phyloP scores from a whole-genome alignment of 2,329 filamentous ascomycete genomes.

The Colletotrichum trifolii region DNA sequence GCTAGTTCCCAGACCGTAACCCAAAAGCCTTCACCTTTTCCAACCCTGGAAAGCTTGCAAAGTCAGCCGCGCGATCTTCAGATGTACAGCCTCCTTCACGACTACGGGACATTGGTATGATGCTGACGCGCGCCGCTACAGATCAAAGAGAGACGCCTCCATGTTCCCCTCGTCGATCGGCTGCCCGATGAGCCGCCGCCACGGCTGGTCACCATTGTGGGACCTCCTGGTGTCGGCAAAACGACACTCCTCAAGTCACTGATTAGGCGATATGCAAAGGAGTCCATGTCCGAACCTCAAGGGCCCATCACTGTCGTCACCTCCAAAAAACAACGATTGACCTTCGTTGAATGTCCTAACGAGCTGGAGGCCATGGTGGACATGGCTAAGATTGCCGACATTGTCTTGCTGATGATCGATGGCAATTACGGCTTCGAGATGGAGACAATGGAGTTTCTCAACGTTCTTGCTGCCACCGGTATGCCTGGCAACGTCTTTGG shows the following conservation, averaged over 20 bases:
- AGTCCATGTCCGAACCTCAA: constrained; percentile 88
- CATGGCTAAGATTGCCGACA: constrained; percentile 95
- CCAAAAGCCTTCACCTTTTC: constrained; percentile 91
- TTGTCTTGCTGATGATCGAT: constrained; percentile 97
- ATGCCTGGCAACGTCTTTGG: constrained; percentile 99
- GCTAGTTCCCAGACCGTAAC: constrained; percentile 70
- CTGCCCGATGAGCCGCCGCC: constrained; percentile 95
- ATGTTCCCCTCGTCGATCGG: constrained; percentile 96
- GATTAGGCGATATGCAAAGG: constrained; percentile 94
- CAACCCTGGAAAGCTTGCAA: constrained; percentile 82
- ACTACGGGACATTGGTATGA: not conserved
- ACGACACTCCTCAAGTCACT: constrained; percentile 95
- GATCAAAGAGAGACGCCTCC: constrained; percentile 95
- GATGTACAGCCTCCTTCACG: constrained; percentile 62
- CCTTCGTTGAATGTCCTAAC: constrained; percentile 97
- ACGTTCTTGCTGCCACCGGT: constrained; percentile 89
- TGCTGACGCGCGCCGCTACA: constrained; percentile 46
- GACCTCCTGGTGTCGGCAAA: constrained; percentile 94
- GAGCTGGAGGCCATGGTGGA: constrained; percentile 97
- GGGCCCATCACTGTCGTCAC: constrained; percentile 97
- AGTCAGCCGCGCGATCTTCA: constrained; percentile 77
- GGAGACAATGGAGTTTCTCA: constrained; percentile 99
- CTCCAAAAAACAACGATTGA: constrained; percentile 93
- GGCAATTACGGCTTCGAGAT: constrained; percentile 99
- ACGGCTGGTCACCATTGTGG: constrained; percentile 91